phyloP scores from a whole-genome alignment of 225 moss, liverwort and hornwort genomes.

The Asterella californica region DNA sequence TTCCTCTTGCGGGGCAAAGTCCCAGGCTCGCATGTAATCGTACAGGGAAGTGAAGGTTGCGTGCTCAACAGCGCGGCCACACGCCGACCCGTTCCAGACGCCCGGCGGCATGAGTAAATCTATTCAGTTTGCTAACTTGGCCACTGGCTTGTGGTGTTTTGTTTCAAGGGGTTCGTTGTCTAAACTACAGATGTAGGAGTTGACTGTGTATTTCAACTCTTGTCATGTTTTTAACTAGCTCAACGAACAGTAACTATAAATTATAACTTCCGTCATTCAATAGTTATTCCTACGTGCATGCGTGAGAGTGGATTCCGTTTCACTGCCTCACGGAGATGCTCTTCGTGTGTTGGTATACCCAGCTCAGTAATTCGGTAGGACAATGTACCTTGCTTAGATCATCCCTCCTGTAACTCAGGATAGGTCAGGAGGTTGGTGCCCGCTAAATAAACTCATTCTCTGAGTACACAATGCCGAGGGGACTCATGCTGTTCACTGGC shows the following conservation, averaged over 20 bases:
- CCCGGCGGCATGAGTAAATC: neutral
- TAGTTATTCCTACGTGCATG: too few species aligned
- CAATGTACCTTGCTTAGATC: neutral
- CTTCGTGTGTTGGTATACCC: neutral
- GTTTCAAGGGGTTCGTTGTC: neutral
- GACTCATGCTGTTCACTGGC: too few species aligned
- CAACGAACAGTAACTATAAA: too few species aligned
- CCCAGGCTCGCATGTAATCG: too few species aligned
- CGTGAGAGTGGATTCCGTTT: too few species aligned
- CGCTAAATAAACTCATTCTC: neutral
- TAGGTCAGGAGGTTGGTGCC: too few species aligned
- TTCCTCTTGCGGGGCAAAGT: too few species aligned
- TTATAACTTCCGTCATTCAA: too few species aligned
- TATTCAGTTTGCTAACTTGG: neutral
- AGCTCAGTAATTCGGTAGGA: neutral
- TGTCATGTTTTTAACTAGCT: too few species aligned
- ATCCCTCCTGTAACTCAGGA: neutral
- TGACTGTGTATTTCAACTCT: too few species aligned
- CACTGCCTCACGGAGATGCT: too few species aligned
- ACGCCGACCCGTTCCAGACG: neutral
- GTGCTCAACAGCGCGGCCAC: neutral
- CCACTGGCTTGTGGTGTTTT: neutral
- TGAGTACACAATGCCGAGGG: neutral
- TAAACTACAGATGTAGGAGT: too few species aligned
- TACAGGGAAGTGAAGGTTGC: neutral